Evolutionary conservation across 768 basidiomycete genomes (phyloP).

Genomic region (Goffeauzyma gilvescens): DNA sequence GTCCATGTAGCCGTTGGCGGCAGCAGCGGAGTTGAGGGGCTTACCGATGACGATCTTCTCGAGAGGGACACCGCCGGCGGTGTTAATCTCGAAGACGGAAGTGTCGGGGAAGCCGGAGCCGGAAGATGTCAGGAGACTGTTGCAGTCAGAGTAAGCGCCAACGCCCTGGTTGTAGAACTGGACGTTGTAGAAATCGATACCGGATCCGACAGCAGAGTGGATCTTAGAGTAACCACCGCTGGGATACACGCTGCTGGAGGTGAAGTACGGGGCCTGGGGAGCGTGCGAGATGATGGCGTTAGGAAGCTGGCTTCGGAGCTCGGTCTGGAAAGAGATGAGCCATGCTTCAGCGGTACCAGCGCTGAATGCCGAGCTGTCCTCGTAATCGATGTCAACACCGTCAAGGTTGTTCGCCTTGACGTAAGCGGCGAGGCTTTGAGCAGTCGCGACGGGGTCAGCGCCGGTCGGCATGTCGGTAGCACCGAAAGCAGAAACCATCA

Average conservation of each 20-base stretch:
- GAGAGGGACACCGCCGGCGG: constrained; percentile 39
- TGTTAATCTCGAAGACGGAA: constrained; percentile 44
- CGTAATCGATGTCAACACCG: constrained; percentile 59
- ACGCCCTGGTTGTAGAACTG: constrained; percentile 32
- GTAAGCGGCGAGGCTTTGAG: constrained; percentile 47
- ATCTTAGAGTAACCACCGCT: constrained; percentile 43
- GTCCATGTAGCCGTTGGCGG: constrained; percentile 43
- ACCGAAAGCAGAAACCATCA: constrained; percentile 50
- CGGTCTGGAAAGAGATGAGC: constrained; percentile 16
- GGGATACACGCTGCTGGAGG: constrained; percentile 18
- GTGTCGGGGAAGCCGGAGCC: constrained; percentile 46
- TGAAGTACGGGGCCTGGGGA: constrained; percentile 29
- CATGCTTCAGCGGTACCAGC: constrained; percentile 21
- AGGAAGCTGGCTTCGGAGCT: constrained; percentile 19
- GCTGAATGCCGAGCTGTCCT: constrained; percentile 29
- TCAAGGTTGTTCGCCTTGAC: constrained; percentile 46
- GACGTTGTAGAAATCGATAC: constrained; percentile 48
- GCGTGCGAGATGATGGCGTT: constrained; percentile 27
- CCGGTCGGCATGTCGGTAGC: constrained; percentile 39
- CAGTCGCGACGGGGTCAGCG: constrained; percentile 45
- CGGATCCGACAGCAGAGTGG: constrained; percentile 38
- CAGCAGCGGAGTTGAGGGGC: constrained; percentile 40
- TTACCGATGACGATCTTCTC: constrained; percentile 61
- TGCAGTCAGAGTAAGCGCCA: constrained; percentile 20
- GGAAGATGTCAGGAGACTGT: constrained; percentile 40